Percentiles rank a stretch among this genome's conserved stretches.
These are phyloP conservation scores for Pseudohyphozyma bogoriensis DNA, from an alignment of 768 basidiomycete species.

Conservation along the genomic window DNA sequence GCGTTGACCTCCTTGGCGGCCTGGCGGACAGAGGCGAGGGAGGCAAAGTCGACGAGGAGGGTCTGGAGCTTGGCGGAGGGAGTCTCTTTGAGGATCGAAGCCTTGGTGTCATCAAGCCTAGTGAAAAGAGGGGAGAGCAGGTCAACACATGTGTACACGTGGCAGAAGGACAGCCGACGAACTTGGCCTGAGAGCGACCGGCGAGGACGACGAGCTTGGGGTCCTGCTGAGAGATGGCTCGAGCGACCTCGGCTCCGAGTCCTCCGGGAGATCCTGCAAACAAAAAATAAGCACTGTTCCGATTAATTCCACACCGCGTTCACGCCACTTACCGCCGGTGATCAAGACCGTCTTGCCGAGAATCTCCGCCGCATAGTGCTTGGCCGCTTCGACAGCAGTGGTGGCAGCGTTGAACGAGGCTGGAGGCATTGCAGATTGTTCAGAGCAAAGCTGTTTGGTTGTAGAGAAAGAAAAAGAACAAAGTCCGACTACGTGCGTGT, in stretches of 20 bases:
- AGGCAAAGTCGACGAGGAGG: constrained; percentile 17
- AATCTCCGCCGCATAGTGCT: background rate
- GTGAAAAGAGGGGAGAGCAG: no score
- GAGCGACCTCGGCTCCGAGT: constrained; percentile 3
- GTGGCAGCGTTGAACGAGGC: background rate
- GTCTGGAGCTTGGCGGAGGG: constrained; percentile 9
- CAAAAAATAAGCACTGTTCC: background rate
- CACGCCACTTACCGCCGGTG: background rate
- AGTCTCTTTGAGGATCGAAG: constrained; percentile 12
- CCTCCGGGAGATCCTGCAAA: constrained; percentile 4
- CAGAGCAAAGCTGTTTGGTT: no score
- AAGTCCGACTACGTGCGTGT: no score
- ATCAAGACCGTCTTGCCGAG: constrained; percentile 4
- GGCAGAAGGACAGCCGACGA: no score
- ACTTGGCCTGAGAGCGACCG: constrained; percentile 7
- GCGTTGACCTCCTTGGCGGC: constrained; percentile 18
- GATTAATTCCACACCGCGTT: no score
- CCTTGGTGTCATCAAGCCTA: constrained; percentile 9
- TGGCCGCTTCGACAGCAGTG: constrained; percentile 10
- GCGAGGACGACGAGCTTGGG: constrained; percentile 8
- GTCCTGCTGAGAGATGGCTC: background rate
- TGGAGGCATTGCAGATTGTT: background rate
- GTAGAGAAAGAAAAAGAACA: no score
- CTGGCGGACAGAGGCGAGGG: constrained; percentile 1
- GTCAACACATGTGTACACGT: no score